These are phyloP conservation scores for Pseudocercospora eumusae DNA, from an alignment of 2,329 filamentous ascomycete species.

Conservation along the genomic window DNA sequence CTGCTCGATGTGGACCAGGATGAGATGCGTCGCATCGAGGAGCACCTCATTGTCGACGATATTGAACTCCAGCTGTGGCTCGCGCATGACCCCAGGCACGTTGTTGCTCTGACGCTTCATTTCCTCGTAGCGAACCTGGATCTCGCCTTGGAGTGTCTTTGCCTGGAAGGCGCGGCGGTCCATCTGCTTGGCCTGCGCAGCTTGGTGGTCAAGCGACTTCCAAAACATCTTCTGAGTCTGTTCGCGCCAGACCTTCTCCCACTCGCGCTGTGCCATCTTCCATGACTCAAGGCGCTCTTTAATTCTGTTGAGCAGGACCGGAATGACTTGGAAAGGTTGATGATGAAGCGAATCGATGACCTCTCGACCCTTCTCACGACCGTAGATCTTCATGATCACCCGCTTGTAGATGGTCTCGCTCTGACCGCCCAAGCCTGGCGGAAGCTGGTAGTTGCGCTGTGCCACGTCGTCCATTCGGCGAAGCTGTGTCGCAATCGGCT, in stretches of 20 bases:
- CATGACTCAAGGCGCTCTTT: slow-evolving; percentile 98
- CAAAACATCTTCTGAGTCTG: slow-evolving; percentile 95
- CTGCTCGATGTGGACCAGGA: slow-evolving; percentile 46
- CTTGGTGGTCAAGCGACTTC: slow-evolving; percentile 95
- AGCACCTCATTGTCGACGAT: slow-evolving; percentile 63
- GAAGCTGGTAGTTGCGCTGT: slow-evolving; percentile 75
- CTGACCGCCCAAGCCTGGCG: slow-evolving; percentile 81
- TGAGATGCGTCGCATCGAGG: slow-evolving; percentile 49
- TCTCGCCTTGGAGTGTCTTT: slow-evolving; percentile 85
- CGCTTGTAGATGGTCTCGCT: slow-evolving; percentile 97
- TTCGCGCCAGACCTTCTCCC: slow-evolving; percentile 98
- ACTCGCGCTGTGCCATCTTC: slow-evolving; percentile 94
- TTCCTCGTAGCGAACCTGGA: slow-evolving; percentile 91
- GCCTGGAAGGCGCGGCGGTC: slow-evolving; percentile 86
- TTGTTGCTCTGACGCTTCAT: slow-evolving; percentile 64
- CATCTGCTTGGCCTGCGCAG: slow-evolving; percentile 79
- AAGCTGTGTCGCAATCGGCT: slow-evolving; percentile 90
- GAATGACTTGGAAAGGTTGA: slow-evolving; percentile 82
- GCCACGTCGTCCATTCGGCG: slow-evolving; percentile 67
- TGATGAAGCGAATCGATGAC: slow-evolving; percentile 86
- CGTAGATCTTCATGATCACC: slow-evolving; percentile 96
- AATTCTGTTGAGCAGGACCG: slow-evolving; percentile 80
- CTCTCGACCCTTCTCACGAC: slow-evolving; percentile 75
- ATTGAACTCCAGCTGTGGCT: slow-evolving; percentile 69
- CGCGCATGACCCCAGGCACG: slow-evolving; percentile 33